phyloP scores from a whole-genome alignment of 768 basidiomycete species.

The Nevesoporus exiguus region DNA sequence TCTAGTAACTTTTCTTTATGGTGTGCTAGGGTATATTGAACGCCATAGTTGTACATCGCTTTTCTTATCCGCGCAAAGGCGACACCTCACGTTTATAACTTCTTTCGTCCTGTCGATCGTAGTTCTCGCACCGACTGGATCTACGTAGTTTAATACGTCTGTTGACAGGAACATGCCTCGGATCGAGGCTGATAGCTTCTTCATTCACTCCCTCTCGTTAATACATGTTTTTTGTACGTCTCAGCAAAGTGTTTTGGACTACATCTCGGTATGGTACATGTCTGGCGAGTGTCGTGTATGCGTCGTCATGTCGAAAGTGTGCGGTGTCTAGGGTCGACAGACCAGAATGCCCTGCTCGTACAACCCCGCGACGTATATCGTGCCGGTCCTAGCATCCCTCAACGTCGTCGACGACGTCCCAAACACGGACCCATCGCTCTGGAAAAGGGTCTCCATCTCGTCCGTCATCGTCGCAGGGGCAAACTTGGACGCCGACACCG shows the following conservation, averaged over 20 bases:
- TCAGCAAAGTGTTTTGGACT: neutral
- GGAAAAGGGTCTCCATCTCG: slow-evolving; percentile 62
- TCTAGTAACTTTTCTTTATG: slow-evolving; percentile 9
- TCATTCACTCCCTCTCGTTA: neutral
- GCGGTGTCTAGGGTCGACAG: slow-evolving; percentile 35
- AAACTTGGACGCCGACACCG: slow-evolving; percentile 44
- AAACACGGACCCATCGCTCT: slow-evolving; percentile 66
- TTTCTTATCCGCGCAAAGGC: slow-evolving; percentile 11
- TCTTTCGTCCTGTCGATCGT: neutral
- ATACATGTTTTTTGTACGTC: slow-evolving; percentile 16
- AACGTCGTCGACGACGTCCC: slow-evolving; percentile 51
- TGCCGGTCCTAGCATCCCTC: slow-evolving; percentile 46
- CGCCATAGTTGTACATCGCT: slow-evolving; percentile 16
- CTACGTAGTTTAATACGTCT: neutral
- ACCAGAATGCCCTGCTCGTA: slow-evolving; percentile 55
- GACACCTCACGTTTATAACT: slow-evolving; percentile 12
- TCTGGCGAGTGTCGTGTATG: neutral
- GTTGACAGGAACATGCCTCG: slow-evolving; percentile 5
- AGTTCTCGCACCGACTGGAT: neutral
- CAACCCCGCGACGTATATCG: slow-evolving; percentile 53
- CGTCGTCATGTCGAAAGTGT: neutral
- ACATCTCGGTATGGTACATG: neutral
- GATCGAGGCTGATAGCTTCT: neutral
- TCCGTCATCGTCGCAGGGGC: slow-evolving; percentile 36
- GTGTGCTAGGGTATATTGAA: slow-evolving; percentile 22